Base-by-base conservation (phyloP, 371 early-diverging fungal genomes). In the Synchytrium microbalum region DNA sequence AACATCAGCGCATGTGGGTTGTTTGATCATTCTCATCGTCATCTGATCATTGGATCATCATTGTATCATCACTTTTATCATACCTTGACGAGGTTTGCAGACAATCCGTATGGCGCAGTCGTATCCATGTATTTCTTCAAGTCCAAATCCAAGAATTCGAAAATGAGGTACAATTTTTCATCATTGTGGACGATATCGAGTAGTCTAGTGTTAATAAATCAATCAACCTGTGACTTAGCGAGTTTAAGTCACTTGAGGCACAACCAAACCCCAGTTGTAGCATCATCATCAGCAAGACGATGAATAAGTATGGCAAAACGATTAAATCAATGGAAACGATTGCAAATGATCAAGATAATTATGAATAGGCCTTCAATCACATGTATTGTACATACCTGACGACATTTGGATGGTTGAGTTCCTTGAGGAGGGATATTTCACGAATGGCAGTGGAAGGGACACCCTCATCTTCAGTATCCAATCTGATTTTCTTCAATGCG, bases 361-460 rank as follows among this genome's bases (percentile, higher is more conserved):
- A n/a, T n/a, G n/a, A n/a, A n/a, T n/a, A n/a, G n/a, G n/a, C n/a
- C n/a, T n/a, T n/a, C n/a, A n/a, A n/a, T n/a, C n/a, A n/a, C n/a
- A n/a, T n/a, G n/a, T n/a, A n/a, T n/a, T n/a, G n/a, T 1, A 67
- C 53, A 51, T 33, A 78, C 67, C 68, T 72, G 53, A 99, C 89
- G 67, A 98, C 88, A 73, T 96, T 92, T 1, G 86, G 82, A 75
- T 98, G 97, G 57, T 88, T 83, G 26, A 98, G 75, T 74, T 95
- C 95, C 75, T 94, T 96, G n/a, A 99, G 81, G 24, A 99, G 73
- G 2, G 99, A 92, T 54, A 99, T 94, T 74, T 99, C 99, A 65
- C 99, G 80, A 51, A 99, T 91, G 63, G 75, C 74, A 0, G 94
- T 94, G 3, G 90, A 88, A 0, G 98, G 95, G 2, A 98, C 90